These are phyloP conservation scores for Grammothele lineata DNA, from an alignment of 768 basidiomycete species.

Conservation along the genomic window DNA sequence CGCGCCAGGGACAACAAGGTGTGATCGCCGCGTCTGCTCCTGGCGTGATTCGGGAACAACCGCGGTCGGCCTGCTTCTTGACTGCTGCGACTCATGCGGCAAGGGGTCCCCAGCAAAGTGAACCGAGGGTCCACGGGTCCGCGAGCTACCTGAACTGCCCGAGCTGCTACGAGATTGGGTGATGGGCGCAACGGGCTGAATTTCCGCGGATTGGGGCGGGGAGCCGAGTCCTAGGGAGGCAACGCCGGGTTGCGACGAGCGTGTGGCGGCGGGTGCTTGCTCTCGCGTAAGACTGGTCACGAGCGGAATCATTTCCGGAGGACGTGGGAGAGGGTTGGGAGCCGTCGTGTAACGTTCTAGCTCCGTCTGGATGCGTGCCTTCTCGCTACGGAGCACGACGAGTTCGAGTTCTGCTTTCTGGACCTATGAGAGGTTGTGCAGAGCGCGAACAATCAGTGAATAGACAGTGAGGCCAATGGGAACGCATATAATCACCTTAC, in stretches of 20 bases:
- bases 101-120: neutral
- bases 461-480: neutral
- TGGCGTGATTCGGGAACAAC: conserved; percentile 1
- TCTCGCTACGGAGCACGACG: neutral
- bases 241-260: neutral
- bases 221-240: neutral
- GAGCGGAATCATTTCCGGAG: conserved; percentile 8
- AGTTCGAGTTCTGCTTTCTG: neutral
- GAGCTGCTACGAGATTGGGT: neutral
- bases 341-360: conserved; percentile 8
- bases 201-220: neutral
- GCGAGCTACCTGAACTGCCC: neutral
- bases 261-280: neutral
- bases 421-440: neutral
- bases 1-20: conserved; percentile 17
- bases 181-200: neutral
- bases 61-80: conserved; percentile 1
- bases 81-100: neutral
- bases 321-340: conserved; percentile 16
- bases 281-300: conserved; percentile 4
- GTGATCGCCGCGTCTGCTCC: conserved; percentile 5
- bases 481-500: conserved; percentile 4
- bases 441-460: neutral
- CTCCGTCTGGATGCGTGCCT: conserved; percentile 6
- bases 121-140: neutral